Evolutionary conservation across 2,329 filamentous ascomycete genomes (phyloP), one percentile per base, ranked within the genome.

Genomic region (Teratosphaeria gauchensis): DNA sequence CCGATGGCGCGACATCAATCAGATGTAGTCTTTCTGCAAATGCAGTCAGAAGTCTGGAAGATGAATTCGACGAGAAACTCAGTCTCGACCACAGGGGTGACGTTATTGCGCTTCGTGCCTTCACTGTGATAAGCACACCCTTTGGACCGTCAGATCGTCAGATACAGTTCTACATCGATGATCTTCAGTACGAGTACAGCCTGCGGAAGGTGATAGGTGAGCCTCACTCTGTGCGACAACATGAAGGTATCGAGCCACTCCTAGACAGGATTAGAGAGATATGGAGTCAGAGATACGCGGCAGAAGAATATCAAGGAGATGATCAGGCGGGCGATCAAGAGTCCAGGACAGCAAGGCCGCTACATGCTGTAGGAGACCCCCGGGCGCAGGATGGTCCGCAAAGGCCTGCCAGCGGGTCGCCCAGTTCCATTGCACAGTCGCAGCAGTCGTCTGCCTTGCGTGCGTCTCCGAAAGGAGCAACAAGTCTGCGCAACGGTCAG

Each of bases 111-210:
- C 53, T 68, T 51, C 58, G 54, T 16, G 51, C 53, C 14, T 58
- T 66, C 55, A 68, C 62, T 0, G 58, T 71, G 8, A 58, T 69
- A 46, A 69, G 67, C 59, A 69, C 68, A 1, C 60, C 65, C 1
- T 64, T 64, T 31, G 69, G 68, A 21, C 62, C 64, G 9, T 51
- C 58, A 14, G 64, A 69, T 31, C 63, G 62, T 8, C 63, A 59
- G 31, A 56, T 70, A 3, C 66, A 67, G 51, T 59, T 72, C 5
- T 31, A 61, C 4, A 61, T 72, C n/a, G 64, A 66, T 12, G 60
- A 63, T 7, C 57, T 70, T 7, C 62, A 68, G 30, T 70, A 70
- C 57, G 56, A 61, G 6, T 63, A 64, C 42, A 64, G 68, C 54
- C 48, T 66, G 6, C 68, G 69, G 11, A 67, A 63, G 51, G 55